Conservation (phyloP, 2,329 filamentous ascomycete species). For the Colletotrichum gigasporum region DNA sequence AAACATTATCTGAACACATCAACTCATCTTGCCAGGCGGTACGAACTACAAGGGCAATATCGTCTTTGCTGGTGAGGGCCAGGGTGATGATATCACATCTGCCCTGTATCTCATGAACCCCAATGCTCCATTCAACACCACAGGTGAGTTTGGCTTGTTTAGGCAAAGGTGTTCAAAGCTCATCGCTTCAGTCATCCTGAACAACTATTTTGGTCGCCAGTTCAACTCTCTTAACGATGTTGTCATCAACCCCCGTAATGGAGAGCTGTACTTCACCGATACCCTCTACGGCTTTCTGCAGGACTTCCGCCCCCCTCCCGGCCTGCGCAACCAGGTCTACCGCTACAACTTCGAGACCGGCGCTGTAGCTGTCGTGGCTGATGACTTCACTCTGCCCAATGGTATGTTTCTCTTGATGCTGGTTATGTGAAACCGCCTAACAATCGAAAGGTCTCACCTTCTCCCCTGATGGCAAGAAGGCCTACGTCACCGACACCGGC, state of each 20-base stretch:
- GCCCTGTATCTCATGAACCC: constrained; percentile 55
- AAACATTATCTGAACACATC: not conserved
- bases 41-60: constrained; percentile 61
- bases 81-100: constrained; percentile 52
- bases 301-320: constrained; percentile 63
- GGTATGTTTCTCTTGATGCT: constrained; percentile 38
- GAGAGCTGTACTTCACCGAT: constrained; percentile 71
- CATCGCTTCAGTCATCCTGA: constrained; percentile 64
- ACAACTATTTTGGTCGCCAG: constrained; percentile 68
- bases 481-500: constrained; percentile 68
- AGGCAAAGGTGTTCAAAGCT: too few species aligned
- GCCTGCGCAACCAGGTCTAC: constrained; percentile 67
- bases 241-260: constrained; percentile 59
- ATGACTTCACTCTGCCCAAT: constrained; percentile 65
- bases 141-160: constrained; percentile 48
- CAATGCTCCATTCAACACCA: constrained; percentile 58
- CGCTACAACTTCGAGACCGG: constrained; percentile 60
- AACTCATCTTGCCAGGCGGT: constrained; percentile 45
- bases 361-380: constrained; percentile 63
- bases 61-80: constrained; percentile 59
- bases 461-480: constrained; percentile 58
- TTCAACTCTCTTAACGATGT: constrained; percentile 71
- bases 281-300: constrained; percentile 68
- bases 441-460: constrained; percentile 59
- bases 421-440: constrained; percentile 1